Evolutionary conservation across 2,329 filamentous ascomycete species (phyloP), one percentile per base, ranked within the genome.

Genomic region (Fusarium bactridioides): DNA sequence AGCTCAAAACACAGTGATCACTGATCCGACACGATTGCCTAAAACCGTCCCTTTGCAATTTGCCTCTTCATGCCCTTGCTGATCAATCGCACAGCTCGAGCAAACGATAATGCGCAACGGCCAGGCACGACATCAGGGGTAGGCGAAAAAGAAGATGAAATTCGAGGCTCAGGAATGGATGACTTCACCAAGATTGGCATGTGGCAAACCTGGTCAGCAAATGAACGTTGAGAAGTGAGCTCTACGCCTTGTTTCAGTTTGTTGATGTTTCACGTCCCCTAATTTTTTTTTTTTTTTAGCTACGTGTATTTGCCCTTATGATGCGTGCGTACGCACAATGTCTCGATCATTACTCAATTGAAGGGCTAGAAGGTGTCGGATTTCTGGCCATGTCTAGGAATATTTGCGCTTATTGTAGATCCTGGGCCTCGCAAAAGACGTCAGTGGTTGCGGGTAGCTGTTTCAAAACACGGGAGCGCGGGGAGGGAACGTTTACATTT

Each of bases 161-260:
- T 35, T 47, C 23, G 43, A 61, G 45, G 23, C 31, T 40, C 35
- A 38, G 64, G 66, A 66, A 70, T 70, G 67, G 35, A 67, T 71
- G 74, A 65, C 64, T 74, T 76, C 60, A 67, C 72, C 69, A 56
- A 38, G n/a, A 51, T 60, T 65, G 64, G 72, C 59, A 76, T 76
- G 74, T 75, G 74, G 72, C 74, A 74, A 76, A 75, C 61, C 12
- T 19, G 27, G 35, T 9, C 25, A 38, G 29, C 66, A 29, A 69
- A 69, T 69, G 21, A 69, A 29, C 41, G 64, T 64, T 53, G 43
- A 48, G 33, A 45, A 60, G 31, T 25, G 37, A 45, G 54, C 40
- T 51, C 37, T 50, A 23, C 43, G 48, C 33, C 45, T 41, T 67
- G 66, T 73, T 73, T 72, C 69, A 72, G 51, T 11, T 43, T 72